Evolutionary conservation across 345 rosid genomes (phyloP), one percentile per base, ranked within the genome.

Genomic region (Limnanthes douglasii): DNA sequence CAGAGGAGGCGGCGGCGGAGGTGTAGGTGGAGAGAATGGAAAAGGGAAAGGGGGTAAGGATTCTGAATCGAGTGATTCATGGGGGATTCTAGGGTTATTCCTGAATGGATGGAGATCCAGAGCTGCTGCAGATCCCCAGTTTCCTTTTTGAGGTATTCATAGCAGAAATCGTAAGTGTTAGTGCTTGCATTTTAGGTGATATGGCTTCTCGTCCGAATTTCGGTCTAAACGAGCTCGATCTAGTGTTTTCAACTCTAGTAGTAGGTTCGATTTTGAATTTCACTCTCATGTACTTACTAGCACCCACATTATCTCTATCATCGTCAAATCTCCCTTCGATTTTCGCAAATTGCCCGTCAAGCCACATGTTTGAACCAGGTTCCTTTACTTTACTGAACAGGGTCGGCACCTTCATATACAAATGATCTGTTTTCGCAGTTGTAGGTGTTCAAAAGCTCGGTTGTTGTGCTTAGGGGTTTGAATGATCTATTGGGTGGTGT

Each of bases 201-300:
- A 85, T 92, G 99, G 88, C 99, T 2, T 72, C 96, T 11, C 96
- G 99, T 2, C 96, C 99, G 0, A 85, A 92, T 51, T 92, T 85
- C 9, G 99, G 99, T 12, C 78, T 92, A 3, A 68, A 85, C 33
- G 99, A 92, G 65, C 75, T 92, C 1, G 99, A 85, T 22, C 81
- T 92, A 11, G 99, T 92, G 17, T 92, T 92, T 60, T 92, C 99
- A 0, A 92, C 99, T 0, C 69, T 92, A 0, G 51, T 78, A 6
- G 99, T 92, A 7, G 96, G 96, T 15, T 81, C 78, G 13, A 85
- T 92, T 8, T 46, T 92, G 26, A 92, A 92, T 50, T 92, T 92
- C 51, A 60, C 69, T 22, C 93, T 92, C 18, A 92, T 92, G 99
- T 90, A 84, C 41, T 68, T 90, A 14, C 53, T 90, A 20, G 98